phyloP scores from a whole-genome alignment of 2,329 filamentous ascomycete species.

The Epichloe elymi region DNA sequence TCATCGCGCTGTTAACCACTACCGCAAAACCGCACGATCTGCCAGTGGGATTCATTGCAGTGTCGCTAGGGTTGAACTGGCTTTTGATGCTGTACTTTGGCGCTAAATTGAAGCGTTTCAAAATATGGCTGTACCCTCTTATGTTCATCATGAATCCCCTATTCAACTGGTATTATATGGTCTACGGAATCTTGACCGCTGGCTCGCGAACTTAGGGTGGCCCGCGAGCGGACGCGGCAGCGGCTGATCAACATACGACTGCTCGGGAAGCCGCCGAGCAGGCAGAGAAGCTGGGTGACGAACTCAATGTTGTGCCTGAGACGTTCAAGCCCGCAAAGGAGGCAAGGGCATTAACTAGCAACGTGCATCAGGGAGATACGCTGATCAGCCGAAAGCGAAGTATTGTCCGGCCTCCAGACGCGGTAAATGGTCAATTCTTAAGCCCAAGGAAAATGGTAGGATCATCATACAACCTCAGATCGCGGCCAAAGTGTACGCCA shows the following conservation, averaged over 20 bases:
- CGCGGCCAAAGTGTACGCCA: background rate
- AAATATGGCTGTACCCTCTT: conserved; percentile 86
- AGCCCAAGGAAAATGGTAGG: conserved; percentile 31
- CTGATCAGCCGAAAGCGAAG: conserved; percentile 36
- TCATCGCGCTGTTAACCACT: conserved; percentile 74
- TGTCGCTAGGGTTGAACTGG: conserved; percentile 90
- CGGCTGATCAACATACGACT: conserved; percentile 62
- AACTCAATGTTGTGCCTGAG: conserved; percentile 79
- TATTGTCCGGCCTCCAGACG: conserved; percentile 58
- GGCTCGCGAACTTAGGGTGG: conserved; percentile 94
- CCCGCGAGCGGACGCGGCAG: conserved; percentile 75
- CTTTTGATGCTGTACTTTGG: conserved; percentile 94
- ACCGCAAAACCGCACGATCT: conserved; percentile 65
- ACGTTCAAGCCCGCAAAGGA: conserved; percentile 57
- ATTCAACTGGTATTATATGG: conserved; percentile 98
- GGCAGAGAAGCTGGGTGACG: conserved; percentile 67
- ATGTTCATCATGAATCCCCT: conserved; percentile 96
- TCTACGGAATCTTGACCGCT: conserved; percentile 90
- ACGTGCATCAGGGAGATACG: conserved; percentile 14
- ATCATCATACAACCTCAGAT: background rate
- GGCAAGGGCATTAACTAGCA: conserved; percentile 25
- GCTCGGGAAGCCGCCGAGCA: conserved; percentile 74
- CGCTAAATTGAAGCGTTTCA: conserved; percentile 72
- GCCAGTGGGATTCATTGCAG: conserved; percentile 84
- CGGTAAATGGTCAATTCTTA: conserved; percentile 67